Percentiles rank a stretch among this genome's conserved stretches.
Conservation (phyloP, 768 basidiomycete species). For the Tricholomella constricta region DNA sequence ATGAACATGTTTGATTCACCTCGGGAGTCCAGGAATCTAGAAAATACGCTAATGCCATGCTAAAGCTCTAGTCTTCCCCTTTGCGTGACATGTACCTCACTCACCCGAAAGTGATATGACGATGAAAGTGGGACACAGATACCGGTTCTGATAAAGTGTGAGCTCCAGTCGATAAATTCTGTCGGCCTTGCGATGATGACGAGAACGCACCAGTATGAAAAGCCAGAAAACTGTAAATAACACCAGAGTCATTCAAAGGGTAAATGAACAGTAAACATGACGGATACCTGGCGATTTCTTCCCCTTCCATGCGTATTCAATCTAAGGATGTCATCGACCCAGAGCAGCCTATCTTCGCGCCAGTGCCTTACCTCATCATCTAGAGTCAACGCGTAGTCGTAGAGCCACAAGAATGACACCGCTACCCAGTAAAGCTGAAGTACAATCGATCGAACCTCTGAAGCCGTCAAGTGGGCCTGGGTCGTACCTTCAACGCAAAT, state of each 20-base stretch:
- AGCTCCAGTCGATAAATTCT: neutral
- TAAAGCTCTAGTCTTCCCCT: neutral
- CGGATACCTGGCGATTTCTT: neutral
- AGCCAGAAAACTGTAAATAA: conserved; percentile 4
- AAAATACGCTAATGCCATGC: conserved; percentile 4
- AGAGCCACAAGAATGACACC: too few species aligned
- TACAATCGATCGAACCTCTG: too few species aligned
- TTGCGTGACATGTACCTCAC: neutral
- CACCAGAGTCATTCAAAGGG: neutral
- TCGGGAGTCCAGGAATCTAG: too few species aligned
- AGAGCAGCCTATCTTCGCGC: too few species aligned
- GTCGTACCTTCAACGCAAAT: too few species aligned
- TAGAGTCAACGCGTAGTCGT: too few species aligned
- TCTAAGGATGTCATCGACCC: neutral
- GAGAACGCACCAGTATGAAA: conserved; percentile 3
- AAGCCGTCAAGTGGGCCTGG: too few species aligned
- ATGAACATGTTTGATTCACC: neutral
- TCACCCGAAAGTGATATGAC: conserved; percentile 14
- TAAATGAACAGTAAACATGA: neutral
- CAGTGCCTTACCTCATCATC: neutral
- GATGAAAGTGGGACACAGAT: conserved; percentile 15
- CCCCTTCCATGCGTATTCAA: conserved; percentile 8
- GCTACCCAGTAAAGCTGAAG: too few species aligned
- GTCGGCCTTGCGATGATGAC: too few species aligned
- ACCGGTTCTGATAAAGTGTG: conserved; percentile 14